Evolutionary conservation across 371 early-diverging fungal genomes (phyloP), one percentile per base, ranked within the genome.

Genomic region (Umbelopsis sp.): DNA sequence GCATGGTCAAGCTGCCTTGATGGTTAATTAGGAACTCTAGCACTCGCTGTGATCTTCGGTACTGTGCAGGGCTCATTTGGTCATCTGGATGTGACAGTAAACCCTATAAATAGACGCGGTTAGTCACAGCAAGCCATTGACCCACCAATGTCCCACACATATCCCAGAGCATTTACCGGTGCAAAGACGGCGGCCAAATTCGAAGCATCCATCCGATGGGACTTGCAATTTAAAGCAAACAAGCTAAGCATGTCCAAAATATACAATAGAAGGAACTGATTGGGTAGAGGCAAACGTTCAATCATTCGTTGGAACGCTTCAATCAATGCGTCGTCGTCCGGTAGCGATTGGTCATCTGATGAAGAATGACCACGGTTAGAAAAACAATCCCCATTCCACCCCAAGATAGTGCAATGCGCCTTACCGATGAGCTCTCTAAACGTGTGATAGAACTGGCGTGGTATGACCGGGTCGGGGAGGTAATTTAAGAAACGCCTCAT

Each of bases 101-200:
- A 22, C 81, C 82, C 66, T 81, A 65, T 24, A 22, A 65, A 45
- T n/a, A 25, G 9, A 45, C 50, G 62, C 38, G 11, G 52, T 18
- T 24, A 16, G 12, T 18, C 11, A 45, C 20, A 46, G 8, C 38
- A 20, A 11, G 65, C 16, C 16, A 10, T 18, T 8, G 12, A n/a
- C 10, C 4, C 14, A 16, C 6, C 9, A 20, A 9, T 48, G 0
- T n/a, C 44, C 29, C 29, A 29, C 4, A 22, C 32, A 7, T 38
- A 1, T 44, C 67, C 74, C 22, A 22, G 22, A 22, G 22, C 22
- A 22, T 22, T 22, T 73, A 81, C 81, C 50, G 90, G 90, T 45
- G 87, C 82, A 77, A 89, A 89, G n/a, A 87, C 83, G 22, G 86
- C 81, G 9, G 90, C 86, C 24, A 89, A 65, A 46, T 86, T 84